Conservation (phyloP, 2,329 filamentous ascomycete genomes). For the Lachnellula subtilissima region DNA sequence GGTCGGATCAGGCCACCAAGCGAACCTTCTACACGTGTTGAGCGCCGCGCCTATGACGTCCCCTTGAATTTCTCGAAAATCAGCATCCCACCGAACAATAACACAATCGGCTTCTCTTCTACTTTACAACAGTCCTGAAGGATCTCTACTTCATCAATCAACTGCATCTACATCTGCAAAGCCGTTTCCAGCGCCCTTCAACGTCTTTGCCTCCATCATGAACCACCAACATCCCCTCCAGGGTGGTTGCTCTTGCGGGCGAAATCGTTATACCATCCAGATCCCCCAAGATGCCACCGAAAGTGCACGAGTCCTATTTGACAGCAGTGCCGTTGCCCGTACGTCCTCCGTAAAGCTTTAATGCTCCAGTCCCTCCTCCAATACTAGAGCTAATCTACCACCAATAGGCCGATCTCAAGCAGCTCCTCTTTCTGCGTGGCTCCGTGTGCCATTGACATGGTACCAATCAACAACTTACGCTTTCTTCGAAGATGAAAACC, state of each 20-base stretch:
- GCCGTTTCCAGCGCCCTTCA: neutral
- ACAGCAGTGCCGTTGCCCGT: constrained; percentile 53
- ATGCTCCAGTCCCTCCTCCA: neutral
- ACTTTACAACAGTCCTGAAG: neutral
- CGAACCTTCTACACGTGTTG: neutral
- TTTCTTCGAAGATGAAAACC: constrained; percentile 73
- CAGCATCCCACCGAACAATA: neutral
- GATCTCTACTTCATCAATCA: neutral
- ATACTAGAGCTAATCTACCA: neutral
- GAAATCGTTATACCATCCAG: constrained; percentile 74
- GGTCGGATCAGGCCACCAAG: constrained; percentile 1
- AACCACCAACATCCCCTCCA: constrained; percentile 52
- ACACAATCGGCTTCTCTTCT: neutral
- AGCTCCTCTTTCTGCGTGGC: constrained; percentile 71
- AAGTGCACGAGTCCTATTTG: constrained; percentile 65
- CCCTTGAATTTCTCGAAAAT: neutral
- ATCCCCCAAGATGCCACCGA: constrained; percentile 56
- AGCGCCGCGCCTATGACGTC: neutral
- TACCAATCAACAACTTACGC: constrained; percentile 72
- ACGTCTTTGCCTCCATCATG: constrained; percentile 34
- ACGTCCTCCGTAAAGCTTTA: constrained; percentile 34
- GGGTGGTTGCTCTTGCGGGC: constrained; percentile 79
- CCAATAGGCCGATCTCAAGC: constrained; percentile 61
- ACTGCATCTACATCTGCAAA: neutral
- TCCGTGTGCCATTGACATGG: constrained; percentile 77